Percentiles rank a stretch among this genome's conserved stretches.
phyloP scores from a whole-genome alignment of 768 basidiomycete species.

The Trametes meyenii region DNA sequence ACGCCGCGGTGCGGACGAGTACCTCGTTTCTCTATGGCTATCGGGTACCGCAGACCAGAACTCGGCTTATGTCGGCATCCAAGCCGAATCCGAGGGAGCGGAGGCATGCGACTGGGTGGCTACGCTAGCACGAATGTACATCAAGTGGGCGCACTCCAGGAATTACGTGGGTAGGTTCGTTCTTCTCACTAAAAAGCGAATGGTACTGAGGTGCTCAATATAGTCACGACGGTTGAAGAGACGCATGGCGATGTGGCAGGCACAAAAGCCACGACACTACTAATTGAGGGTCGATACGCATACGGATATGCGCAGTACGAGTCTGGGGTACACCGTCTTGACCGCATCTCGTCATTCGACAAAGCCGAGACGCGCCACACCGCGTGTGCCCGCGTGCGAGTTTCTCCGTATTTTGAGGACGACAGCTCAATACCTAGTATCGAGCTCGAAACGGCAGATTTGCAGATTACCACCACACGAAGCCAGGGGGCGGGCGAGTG shows the following conservation, averaged over 20 bases:
- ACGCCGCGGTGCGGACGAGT: slow-evolving; percentile 6
- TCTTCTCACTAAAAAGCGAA: neutral
- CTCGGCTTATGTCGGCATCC: slow-evolving; percentile 25
- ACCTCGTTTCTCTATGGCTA: slow-evolving; percentile 18
- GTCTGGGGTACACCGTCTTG: slow-evolving; percentile 23
- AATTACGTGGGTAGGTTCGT: slow-evolving; percentile 16
- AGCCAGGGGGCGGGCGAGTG: slow-evolving; percentile 20
- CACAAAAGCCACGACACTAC: slow-evolving; percentile 17
- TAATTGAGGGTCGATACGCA: slow-evolving; percentile 20
- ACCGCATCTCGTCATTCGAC: slow-evolving; percentile 15
- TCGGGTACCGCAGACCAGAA: slow-evolving; percentile 21
- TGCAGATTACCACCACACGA: slow-evolving; percentile 20
- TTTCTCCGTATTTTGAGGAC: slow-evolving; percentile 24
- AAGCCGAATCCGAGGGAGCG: slow-evolving; percentile 20
- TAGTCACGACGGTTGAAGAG: slow-evolving; percentile 23
- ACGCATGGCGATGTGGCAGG: slow-evolving; percentile 14
- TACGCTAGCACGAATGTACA: slow-evolving; percentile 27
- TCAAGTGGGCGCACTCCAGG: slow-evolving; percentile 24
- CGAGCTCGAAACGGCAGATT: slow-evolving; percentile 16
- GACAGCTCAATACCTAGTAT: slow-evolving; percentile 4
- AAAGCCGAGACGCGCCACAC: slow-evolving; percentile 8
- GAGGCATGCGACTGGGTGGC: slow-evolving; percentile 25
- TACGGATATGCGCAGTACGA: slow-evolving; percentile 28
- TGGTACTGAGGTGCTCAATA: neutral
- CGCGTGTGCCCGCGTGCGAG: slow-evolving; percentile 24